Conservation (phyloP, 2,329 filamentous ascomycete species). For the Pestalotiopsis sp. region DNA sequence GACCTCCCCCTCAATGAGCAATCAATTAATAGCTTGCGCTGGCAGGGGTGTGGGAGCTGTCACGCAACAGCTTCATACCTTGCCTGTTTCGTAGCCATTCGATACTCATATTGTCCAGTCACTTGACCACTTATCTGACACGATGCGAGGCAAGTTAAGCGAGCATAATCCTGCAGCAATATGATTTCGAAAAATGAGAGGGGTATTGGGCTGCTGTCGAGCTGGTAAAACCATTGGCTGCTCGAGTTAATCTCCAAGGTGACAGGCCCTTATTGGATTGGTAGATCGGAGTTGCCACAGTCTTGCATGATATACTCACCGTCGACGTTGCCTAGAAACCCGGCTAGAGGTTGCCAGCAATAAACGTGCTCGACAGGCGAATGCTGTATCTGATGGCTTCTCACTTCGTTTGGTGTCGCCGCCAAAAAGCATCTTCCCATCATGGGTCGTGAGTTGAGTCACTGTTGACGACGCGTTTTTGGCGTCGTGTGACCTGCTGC, state of each 20-base stretch:
- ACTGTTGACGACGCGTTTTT: neutral
- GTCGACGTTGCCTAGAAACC: neutral
- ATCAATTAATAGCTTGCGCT: neutral
- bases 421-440: neutral
- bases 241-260: neutral
- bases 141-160: neutral
- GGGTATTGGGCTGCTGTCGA: neutral
- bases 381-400: neutral
- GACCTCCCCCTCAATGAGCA: neutral
- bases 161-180: neutral
- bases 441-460: neutral
- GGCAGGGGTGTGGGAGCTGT: neutral
- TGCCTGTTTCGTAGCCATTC: neutral
- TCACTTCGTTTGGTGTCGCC: neutral
- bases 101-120: neutral
- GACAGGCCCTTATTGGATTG: neutral
- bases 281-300: neutral
- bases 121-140: neutral
- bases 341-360: neutral
- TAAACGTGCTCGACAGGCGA: neutral
- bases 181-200: neutral
- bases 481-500: neutral
- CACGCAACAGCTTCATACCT: neutral
- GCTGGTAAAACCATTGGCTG: neutral
- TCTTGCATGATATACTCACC: neutral